phyloP scores from a whole-genome alignment of 495 filamentous ascomycete genomes.

The Aspergillus kassunensis region DNA sequence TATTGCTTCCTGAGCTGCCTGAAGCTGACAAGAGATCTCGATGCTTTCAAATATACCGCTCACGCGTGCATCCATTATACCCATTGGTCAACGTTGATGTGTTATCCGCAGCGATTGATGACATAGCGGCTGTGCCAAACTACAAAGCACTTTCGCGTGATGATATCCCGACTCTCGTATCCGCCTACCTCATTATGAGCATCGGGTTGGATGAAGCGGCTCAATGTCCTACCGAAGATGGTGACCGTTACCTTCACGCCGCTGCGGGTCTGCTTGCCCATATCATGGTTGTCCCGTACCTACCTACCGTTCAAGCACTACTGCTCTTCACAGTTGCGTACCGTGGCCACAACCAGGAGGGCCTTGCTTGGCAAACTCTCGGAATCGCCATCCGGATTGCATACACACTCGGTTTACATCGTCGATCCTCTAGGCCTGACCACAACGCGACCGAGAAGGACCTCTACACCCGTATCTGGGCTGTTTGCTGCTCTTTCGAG shows the following conservation, averaged over 20 bases:
- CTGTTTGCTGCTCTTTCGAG: conserved; percentile 12
- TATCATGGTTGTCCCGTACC: conserved; percentile 11
- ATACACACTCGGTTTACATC: conserved; percentile 13
- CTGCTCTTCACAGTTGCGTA: conserved; percentile 12
- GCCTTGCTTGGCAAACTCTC: conserved; percentile 14
- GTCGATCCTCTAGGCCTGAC: no score
- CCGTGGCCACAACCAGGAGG: conserved; percentile 13
- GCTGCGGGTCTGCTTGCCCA: conserved; percentile 11
- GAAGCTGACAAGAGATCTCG: not conserved
- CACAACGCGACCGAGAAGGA: not conserved
- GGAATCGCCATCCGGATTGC: conserved; percentile 15
- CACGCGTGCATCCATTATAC: conserved; percentile 10
- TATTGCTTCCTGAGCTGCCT: conserved; percentile 10
- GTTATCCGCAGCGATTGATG: not conserved
- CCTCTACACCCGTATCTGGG: conserved; percentile 7
- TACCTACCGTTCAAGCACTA: conserved; percentile 11
- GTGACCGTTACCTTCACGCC: conserved; percentile 11
- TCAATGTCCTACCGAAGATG: conserved; percentile 4
- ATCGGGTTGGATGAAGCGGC: conserved; percentile 10
- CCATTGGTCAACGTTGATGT: conserved; percentile 3
- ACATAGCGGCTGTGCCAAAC: not conserved
- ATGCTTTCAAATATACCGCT: no score
- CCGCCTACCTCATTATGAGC: conserved; percentile 11
- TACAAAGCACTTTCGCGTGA: not conserved
- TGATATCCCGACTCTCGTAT: conserved; percentile 2